Conservation (phyloP, 371 early-diverging fungal genomes). For the Mucor velutinosus region DNA sequence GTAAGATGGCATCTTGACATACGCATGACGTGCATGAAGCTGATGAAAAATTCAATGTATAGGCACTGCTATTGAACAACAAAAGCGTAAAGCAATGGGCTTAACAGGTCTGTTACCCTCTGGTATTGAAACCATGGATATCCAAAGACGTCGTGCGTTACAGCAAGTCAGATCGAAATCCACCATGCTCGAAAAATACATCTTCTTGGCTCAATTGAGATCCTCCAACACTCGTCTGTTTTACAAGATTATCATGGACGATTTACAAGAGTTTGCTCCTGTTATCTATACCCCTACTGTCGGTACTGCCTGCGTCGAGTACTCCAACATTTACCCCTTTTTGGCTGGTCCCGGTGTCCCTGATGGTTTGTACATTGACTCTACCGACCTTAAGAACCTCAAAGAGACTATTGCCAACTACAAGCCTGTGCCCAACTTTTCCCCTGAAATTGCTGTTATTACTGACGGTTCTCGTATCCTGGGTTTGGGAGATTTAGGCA, state of each 20-base stretch:
- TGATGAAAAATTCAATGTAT: background rate
- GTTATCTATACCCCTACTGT: conserved; percentile 95
- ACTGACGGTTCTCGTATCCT: conserved; percentile 94
- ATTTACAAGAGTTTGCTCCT: conserved; percentile 77
- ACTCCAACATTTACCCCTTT: conserved; percentile 86
- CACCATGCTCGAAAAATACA: conserved; percentile 76
- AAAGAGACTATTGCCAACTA: conserved; percentile 73
- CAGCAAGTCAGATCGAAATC: conserved; percentile 66
- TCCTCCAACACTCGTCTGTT: conserved; percentile 79
- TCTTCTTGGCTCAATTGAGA: conserved; percentile 79
- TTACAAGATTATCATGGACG: conserved; percentile 74
- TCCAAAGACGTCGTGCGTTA: conserved; percentile 76
- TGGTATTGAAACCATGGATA: conserved; percentile 27
- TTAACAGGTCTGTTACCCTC: conserved; percentile 73
- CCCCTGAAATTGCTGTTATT: conserved; percentile 85
- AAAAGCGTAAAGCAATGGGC: conserved; percentile 37
- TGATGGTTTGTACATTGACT: conserved; percentile 83
- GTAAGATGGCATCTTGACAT: background rate
- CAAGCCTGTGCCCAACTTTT: conserved; percentile 37
- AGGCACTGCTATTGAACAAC: conserved; percentile 18
- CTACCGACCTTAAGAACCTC: conserved; percentile 63
- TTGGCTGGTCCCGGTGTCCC: conserved; percentile 73
- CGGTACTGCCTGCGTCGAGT: conserved; percentile 87
- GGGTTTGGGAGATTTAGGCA: conserved; percentile 90
- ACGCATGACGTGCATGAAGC: background rate